Evolutionary conservation across 2,329 filamentous ascomycete genomes (phyloP).

Genomic region (Akanthomyces lecanii): DNA sequence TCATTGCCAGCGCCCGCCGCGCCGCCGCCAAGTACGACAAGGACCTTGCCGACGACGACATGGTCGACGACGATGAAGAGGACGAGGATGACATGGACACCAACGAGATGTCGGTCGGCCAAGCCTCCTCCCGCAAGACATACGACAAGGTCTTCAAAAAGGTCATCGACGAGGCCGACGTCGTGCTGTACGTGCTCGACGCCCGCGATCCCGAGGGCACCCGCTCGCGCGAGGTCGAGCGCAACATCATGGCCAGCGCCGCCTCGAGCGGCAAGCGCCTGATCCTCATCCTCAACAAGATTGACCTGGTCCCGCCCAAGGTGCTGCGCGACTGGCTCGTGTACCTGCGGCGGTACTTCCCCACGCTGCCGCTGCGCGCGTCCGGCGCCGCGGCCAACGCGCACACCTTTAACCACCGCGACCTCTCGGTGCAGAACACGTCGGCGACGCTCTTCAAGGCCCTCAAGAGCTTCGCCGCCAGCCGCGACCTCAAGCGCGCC

Average conservation of each 20-base stretch:
- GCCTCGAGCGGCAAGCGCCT: slow-evolving; percentile 78
- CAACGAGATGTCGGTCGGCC: slow-evolving; percentile 46
- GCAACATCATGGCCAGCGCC: slow-evolving; percentile 77
- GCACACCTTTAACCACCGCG: slow-evolving; percentile 86
- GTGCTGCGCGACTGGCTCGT: slow-evolving; percentile 81
- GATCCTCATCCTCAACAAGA: slow-evolving; percentile 93
- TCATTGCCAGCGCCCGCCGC: slow-evolving; percentile 76
- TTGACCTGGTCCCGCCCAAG: slow-evolving; percentile 78
- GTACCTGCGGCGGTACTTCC: slow-evolving; percentile 84
- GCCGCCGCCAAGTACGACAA: slow-evolving; percentile 72
- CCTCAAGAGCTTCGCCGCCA: slow-evolving; percentile 81
- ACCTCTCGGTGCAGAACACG: slow-evolving; percentile 81
- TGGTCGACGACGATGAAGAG: slow-evolving; percentile 45
- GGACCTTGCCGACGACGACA: slow-evolving; percentile 56
- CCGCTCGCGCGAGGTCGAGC: slow-evolving; percentile 84
- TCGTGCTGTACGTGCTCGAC: slow-evolving; percentile 89
- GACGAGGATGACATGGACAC: slow-evolving; percentile 56
- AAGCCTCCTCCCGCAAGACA: slow-evolving; percentile 69
- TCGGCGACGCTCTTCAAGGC: slow-evolving; percentile 81
- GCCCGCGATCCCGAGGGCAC: slow-evolving; percentile 89
- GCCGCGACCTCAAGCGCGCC: slow-evolving; percentile 79
- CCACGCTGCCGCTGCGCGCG: slow-evolving; percentile 82
- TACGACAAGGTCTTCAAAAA: slow-evolving; percentile 97
- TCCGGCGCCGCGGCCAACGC: slow-evolving; percentile 79
- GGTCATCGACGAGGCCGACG: slow-evolving; percentile 83